These are phyloP conservation scores for Penicillium coffeae DNA, from an alignment of 495 filamentous ascomycete genomes.

Conservation along the genomic window DNA sequence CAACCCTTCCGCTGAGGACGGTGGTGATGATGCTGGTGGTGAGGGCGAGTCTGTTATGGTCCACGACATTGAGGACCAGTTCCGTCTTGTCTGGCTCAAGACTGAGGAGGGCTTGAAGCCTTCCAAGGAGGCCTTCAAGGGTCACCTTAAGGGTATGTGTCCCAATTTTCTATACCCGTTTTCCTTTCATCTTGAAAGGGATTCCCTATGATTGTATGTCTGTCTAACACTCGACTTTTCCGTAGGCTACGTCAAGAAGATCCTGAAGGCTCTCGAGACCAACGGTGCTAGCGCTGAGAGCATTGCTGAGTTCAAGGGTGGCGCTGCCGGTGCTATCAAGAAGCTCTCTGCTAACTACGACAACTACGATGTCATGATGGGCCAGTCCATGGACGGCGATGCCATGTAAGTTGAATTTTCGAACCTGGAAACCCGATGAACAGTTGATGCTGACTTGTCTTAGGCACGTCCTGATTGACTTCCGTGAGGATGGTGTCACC, in stretches of 20 bases:
- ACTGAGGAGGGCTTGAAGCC: conserved; percentile 58
- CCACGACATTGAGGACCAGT: conserved; percentile 91
- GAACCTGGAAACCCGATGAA: too few species aligned
- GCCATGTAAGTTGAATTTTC: conserved; percentile 81
- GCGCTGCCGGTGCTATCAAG: conserved; percentile 66
- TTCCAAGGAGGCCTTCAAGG: conserved; percentile 73
- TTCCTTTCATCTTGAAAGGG: too few species aligned
- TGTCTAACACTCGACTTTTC: background rate
- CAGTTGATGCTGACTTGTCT: conserved; percentile 3
- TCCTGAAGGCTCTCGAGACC: conserved; percentile 65
- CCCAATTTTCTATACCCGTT: background rate
- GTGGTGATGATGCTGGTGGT: conserved; percentile 68
- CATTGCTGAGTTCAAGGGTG: conserved; percentile 72
- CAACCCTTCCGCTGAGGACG: conserved; percentile 94
- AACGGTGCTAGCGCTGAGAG: conserved; percentile 56
- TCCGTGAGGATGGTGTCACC: conserved; percentile 91
- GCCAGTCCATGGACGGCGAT: conserved; percentile 84
- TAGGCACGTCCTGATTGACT: conserved; percentile 93
- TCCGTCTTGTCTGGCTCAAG: conserved; percentile 73
- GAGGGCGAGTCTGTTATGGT: conserved; percentile 57
- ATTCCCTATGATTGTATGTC: too few species aligned
- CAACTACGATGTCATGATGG: conserved; percentile 91
- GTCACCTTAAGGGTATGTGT: conserved; percentile 73
- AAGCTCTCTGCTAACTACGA: conserved; percentile 82
- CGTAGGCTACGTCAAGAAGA: conserved; percentile 82